Evolutionary conservation across 2,329 filamentous ascomycete genomes (phyloP).

Genomic region (Epichloe festucae): DNA sequence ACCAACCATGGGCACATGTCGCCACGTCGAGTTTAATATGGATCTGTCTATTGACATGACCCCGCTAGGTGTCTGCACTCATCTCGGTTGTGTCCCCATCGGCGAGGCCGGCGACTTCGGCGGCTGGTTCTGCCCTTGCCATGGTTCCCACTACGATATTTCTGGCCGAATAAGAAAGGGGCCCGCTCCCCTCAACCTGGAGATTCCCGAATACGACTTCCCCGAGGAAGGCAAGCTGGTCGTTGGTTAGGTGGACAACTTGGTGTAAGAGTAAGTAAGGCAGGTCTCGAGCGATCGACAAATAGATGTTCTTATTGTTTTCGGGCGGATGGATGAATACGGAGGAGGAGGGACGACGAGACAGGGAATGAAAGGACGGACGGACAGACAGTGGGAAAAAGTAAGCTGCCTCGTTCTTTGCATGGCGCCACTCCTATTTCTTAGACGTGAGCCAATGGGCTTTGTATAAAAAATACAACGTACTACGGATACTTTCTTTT

Average conservation of each 20-base stretch:
- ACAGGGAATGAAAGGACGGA: not conserved
- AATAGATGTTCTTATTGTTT: slow-evolving; percentile 7
- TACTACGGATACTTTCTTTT: slow-evolving; percentile 11
- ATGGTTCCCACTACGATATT: slow-evolving; percentile 99
- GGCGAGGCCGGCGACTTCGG: slow-evolving; percentile 96
- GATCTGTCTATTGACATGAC: not conserved
- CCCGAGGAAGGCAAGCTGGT: slow-evolving; percentile 76
- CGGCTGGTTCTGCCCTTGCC: slow-evolving; percentile 99
- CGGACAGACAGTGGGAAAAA: not conserved
- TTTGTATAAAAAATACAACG: slow-evolving; percentile 26
- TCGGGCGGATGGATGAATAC: slow-evolving; percentile 7
- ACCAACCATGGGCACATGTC: not conserved
- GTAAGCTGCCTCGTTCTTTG: slow-evolving; percentile 7
- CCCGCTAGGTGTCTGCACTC: slow-evolving; percentile 80
- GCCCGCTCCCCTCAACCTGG: slow-evolving; percentile 92
- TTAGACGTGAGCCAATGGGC: slow-evolving; percentile 22
- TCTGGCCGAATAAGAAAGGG: slow-evolving; percentile 97
- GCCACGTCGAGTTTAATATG: not conserved
- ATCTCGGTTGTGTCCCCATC: slow-evolving; percentile 97
- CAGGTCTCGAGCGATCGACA: not conserved
- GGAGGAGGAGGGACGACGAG: slow-evolving; percentile 7
- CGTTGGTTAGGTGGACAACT: slow-evolving; percentile 60
- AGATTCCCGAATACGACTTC: slow-evolving; percentile 89
- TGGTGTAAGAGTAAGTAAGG: slow-evolving; percentile 14
- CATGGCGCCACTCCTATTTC: slow-evolving; percentile 18